A percentile compares a stretch with the other conserved stretches of the same genome.
Conservation (phyloP, 345 rosid species). For the Brassica rapa region DNA sequence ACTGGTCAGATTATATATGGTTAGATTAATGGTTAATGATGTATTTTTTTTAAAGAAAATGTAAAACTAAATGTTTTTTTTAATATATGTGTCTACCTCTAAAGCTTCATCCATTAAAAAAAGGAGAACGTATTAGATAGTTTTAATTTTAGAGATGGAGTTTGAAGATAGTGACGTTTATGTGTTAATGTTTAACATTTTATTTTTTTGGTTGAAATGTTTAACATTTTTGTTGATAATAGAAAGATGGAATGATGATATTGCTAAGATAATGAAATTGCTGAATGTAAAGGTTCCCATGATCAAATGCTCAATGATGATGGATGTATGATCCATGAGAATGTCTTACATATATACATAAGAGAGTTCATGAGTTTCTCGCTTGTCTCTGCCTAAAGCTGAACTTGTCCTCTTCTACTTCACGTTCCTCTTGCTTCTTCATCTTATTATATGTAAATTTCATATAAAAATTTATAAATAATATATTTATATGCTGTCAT, state of each 20-base stretch:
- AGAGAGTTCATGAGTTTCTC: conserved; percentile 39
- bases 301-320: conserved; percentile 36
- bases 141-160: conserved; percentile 17
- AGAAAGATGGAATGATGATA: conserved; percentile 49
- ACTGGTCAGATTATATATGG: no score
- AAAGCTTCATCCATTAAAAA: no score
- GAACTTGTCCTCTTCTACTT: conserved; percentile 39
- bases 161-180: conserved; percentile 47
- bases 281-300: conserved; percentile 43
- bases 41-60: no score
- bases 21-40: no score
- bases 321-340: conserved; percentile 25
- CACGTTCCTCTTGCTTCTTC: conserved; percentile 40
- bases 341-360: conserved; percentile 10
- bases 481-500: not conserved
- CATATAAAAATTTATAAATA: not conserved
- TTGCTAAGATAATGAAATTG: conserved; percentile 40
- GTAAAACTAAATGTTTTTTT: no score
- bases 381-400: conserved; percentile 37
- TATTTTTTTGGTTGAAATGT: conserved; percentile 18
- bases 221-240: conserved; percentile 39
- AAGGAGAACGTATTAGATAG: no score
- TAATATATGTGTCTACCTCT: no score
- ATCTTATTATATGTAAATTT: conserved; percentile 8
- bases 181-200: conserved; percentile 45